phyloP scores from a whole-genome alignment of 2,329 filamentous ascomycete genomes.

The Diaporthe sp. region DNA sequence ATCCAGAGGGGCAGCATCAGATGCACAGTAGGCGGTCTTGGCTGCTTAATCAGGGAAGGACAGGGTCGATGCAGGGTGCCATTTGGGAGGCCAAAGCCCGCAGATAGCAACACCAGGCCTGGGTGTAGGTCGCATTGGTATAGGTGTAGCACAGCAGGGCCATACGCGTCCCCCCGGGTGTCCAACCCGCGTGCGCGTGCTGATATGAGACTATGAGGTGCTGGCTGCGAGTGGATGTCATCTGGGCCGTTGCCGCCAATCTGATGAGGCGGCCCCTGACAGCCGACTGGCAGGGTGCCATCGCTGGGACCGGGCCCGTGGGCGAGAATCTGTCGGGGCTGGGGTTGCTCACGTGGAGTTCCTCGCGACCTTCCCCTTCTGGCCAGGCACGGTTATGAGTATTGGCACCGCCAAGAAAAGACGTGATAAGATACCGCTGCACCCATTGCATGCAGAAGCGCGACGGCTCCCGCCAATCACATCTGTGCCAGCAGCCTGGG shows the following conservation, averaged over 20 bases:
- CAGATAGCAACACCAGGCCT: slow-evolving; percentile 17
- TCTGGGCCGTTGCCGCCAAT: neutral
- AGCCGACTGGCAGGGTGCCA: slow-evolving; percentile 4
- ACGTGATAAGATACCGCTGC: slow-evolving; percentile 27
- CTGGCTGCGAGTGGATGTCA: slow-evolving; percentile 1
- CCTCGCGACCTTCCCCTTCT: slow-evolving; percentile 10
- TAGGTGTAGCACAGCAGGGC: slow-evolving; percentile 3
- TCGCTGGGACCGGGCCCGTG: neutral
- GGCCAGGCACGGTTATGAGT: slow-evolving; percentile 22
- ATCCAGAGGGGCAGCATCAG: neutral
- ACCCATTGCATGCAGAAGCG: neutral
- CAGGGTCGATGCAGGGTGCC: slow-evolving; percentile 20
- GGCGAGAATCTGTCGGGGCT: neutral
- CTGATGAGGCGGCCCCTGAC: slow-evolving; percentile 8
- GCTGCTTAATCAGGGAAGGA: slow-evolving; percentile 27
- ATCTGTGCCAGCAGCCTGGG: slow-evolving; percentile 2
- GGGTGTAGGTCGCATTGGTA: slow-evolving; percentile 21
- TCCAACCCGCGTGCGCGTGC: slow-evolving; percentile 19
- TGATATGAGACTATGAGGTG: slow-evolving; percentile 26
- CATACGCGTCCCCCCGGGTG: slow-evolving; percentile 7
- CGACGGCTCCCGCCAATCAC: neutral
- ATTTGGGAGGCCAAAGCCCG: slow-evolving; percentile 28
- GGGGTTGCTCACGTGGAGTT: slow-evolving; percentile 21
- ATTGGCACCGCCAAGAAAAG: slow-evolving; percentile 15
- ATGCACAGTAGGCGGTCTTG: slow-evolving; percentile 18